Percentiles rank a stretch among this genome's conserved stretches.
These are phyloP conservation scores for Hemerocallis citrina DNA, from an alignment of 106 monocot species.

Conservation along the genomic window DNA sequence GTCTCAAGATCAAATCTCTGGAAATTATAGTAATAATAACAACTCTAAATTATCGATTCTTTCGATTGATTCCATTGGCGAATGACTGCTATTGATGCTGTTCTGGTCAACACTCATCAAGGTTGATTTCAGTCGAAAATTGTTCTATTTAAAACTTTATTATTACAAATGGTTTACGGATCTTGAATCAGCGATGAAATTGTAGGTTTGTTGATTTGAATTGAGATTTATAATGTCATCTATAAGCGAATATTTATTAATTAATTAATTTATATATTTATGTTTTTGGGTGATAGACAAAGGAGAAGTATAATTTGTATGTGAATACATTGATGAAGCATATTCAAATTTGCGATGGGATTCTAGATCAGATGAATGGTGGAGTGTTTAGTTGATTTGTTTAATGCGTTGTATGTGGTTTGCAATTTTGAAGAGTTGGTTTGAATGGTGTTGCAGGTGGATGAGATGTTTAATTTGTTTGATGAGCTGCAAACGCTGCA, in stretches of 20 bases:
- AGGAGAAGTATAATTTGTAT: slow-evolving; percentile 91
- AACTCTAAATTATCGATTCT: slow-evolving; percentile 9
- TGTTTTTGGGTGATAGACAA: slow-evolving; percentile 46
- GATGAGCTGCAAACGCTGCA: slow-evolving; percentile 80
- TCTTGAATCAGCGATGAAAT: slow-evolving; percentile 94
- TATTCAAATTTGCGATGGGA: slow-evolving; percentile 81
- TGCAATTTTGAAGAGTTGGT: too few relatives aligned
- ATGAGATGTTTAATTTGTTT: slow-evolving; percentile 84
- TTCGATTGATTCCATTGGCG: slow-evolving; percentile 26
- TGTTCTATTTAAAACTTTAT: too few relatives aligned
- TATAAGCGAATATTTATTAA: too few relatives aligned
- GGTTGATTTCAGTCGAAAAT: slow-evolving; percentile 28
- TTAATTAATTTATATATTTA: neutral
- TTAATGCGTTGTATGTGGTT: neutral
- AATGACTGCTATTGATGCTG: slow-evolving; percentile 56
- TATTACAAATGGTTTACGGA: slow-evolving; percentile 97
- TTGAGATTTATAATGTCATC: neutral
- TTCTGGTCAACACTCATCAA: slow-evolving; percentile 92
- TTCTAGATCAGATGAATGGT: slow-evolving; percentile 71
- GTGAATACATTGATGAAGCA: slow-evolving; percentile 78
- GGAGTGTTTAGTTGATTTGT: too few relatives aligned
- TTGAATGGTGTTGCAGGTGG: slow-evolving; percentile 58
- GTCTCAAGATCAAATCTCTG: slow-evolving; percentile 45
- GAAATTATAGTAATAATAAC: slow-evolving; percentile 28
- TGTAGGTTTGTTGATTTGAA: slow-evolving; percentile 69